phyloP scores from a whole-genome alignment of 1,284 basidiomycete species.

The Xerocomus cyaneibrunnescens region DNA sequence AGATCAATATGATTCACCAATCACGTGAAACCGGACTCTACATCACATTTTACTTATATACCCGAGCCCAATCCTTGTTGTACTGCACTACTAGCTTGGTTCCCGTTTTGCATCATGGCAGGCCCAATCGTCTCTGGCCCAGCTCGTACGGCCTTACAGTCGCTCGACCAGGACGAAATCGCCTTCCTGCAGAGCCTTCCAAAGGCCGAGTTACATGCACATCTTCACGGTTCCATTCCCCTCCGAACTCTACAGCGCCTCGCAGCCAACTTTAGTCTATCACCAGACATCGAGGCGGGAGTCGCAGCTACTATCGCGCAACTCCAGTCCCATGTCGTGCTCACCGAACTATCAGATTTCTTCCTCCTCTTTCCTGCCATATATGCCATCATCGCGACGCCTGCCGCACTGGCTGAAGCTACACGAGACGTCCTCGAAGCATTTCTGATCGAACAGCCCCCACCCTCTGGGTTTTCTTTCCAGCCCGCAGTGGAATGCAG shows the following conservation, averaged over 20 bases:
- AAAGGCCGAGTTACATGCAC: constrained; percentile 82
- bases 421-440: constrained; percentile 60
- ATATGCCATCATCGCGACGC: constrained; percentile 68
- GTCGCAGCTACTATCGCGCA: constrained; percentile 19
- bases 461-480: constrained; percentile 25
- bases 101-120: no score
- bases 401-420: constrained; percentile 49
- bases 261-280: constrained; percentile 45
- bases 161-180: constrained; percentile 51
- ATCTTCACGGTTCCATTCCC: constrained; percentile 81
- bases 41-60: no score
- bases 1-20: neutral
- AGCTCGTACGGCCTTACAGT: constrained; percentile 47
- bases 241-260: constrained; percentile 62
- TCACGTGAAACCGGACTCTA: constrained; percentile 18
- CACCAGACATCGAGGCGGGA: constrained; percentile 10
- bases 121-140: constrained; percentile 22
- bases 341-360: constrained; percentile 64
- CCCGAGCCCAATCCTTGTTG: no score
- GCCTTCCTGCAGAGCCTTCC: constrained; percentile 60
- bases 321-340: constrained; percentile 49
- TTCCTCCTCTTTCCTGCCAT: constrained; percentile 75
- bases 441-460: constrained; percentile 46
- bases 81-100: no score
- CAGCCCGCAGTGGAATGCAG: constrained; percentile 45